Base-by-base conservation (phyloP, 2,329 filamentous ascomycete species). In the Penicillium verrucosum region DNA sequence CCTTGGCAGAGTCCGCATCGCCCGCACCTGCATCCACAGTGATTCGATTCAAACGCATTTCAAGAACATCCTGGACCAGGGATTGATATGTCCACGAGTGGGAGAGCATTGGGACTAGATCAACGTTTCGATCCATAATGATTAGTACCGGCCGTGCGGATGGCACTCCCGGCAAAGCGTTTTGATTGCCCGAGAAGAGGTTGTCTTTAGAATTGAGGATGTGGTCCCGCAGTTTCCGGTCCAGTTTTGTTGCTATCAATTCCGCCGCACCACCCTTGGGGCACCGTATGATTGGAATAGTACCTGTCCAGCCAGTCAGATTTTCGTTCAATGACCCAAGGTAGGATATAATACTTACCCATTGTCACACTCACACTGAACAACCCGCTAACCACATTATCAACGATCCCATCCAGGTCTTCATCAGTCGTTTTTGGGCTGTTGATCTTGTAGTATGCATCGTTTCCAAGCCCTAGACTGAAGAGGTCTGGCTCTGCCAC, bases 351-450 rank as follows among this genome's bases (percentile, higher is more conserved):
- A 32, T 21, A 63, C 80, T 57, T 81, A 88, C 92, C 93, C 91
- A 97, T 96, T 5, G 94, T 99, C n/a, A 96, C 94, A 58, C 94
- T 88, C 47, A 99, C 94, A 61, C 92, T 97, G 77, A 97, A 99
- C n/a, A 99, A 79, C 0, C 94, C 94, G 68, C 89, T 95, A 49
- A 99, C 94, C 61, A 97, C 93, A 64, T 87, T 87, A 73, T 99
- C 93, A 32, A 99, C 85, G 37, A 94, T 86, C 51, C 83, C 81
- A 69, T 97, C 94, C 53, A 99, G 82, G 70, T 94, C 89, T 57
- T 94, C 90, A 66, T 97, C 94, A 63, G 88, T 90, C 3, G 92
- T 96, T 70, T 90, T 87, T 16, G 89, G 89, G 74, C 92, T 97
- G 77, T 97, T 97, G 70, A 99, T 80, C n/a, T 90, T 91, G 86